Conservation (phyloP, 257 asterid genomes). For the Paulownia fortunei region DNA sequence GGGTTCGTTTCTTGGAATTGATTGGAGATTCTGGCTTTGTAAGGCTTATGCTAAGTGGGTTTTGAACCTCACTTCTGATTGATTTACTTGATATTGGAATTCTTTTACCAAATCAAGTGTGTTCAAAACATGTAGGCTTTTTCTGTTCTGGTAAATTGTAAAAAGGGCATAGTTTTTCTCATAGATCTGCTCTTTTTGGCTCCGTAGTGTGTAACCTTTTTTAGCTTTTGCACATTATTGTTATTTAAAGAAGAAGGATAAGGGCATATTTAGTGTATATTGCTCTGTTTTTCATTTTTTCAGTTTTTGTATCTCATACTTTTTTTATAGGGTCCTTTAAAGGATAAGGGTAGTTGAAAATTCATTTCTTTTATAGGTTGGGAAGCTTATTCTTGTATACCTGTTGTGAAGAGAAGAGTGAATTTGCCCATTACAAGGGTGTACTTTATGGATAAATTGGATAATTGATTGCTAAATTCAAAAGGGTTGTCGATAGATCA, state of each 20-base stretch:
- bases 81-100: constrained; percentile 24
- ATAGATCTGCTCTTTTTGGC: constrained; percentile 49
- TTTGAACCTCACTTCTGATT: constrained; percentile 31
- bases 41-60: constrained; percentile 17
- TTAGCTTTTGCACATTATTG: constrained; percentile 39
- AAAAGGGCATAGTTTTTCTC: constrained; percentile 33
- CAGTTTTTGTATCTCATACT: background rate
- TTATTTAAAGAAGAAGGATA: constrained; percentile 15
- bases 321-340: constrained; percentile 13
- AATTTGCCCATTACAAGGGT: constrained; percentile 6
- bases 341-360: constrained; percentile 40
- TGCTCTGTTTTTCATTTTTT: background rate
- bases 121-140: background rate
- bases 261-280: constrained; percentile 15
- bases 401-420: constrained; percentile 20
- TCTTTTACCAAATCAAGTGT: constrained; percentile 22
- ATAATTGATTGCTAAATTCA: background rate
- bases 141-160: constrained; percentile 20
- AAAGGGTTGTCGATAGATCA: constrained; percentile 18
- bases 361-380: constrained; percentile 27
- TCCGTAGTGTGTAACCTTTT: constrained; percentile 22
- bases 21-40: constrained; percentile 26
- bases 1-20: constrained; percentile 26
- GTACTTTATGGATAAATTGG: constrained; percentile 20
- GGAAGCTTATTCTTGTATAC: constrained; percentile 32